Percentiles rank a stretch among this genome's conserved stretches.
Evolutionary conservation across 805 yeast genomes (phyloP).

Genomic region (Starmerella apis): DNA sequence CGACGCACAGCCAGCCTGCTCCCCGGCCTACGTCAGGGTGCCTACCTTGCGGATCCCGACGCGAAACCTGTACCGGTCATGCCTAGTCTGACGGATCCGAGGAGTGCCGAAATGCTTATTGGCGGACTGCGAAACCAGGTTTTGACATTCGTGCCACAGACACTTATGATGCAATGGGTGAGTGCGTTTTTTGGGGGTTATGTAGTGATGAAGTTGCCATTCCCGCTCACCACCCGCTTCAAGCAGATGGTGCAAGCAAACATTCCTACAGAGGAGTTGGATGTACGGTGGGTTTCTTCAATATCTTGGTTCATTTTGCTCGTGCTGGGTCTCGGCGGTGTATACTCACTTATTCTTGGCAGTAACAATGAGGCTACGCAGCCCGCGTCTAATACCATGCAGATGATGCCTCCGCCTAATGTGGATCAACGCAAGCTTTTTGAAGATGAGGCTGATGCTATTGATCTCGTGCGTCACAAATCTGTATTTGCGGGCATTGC

Average conservation of each 20-base stretch:
- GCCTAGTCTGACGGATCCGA: conserved; percentile 47
- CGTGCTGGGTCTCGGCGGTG: conserved; percentile 69
- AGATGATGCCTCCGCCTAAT: background rate
- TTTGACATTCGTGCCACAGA: conserved; percentile 81
- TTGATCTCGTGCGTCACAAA: conserved; percentile 52
- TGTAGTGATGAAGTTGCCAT: conserved; percentile 77
- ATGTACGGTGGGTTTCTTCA: conserved; percentile 84
- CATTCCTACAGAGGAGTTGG: conserved; percentile 70
- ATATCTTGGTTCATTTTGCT: conserved; percentile 94
- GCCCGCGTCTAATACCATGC: conserved; percentile 23
- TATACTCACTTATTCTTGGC: conserved; percentile 59
- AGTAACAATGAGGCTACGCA: conserved; percentile 28
- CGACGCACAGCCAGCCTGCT: conserved; percentile 42
- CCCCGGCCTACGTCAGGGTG: conserved; percentile 42
- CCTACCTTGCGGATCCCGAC: conserved; percentile 45
- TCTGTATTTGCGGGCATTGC: conserved; percentile 51
- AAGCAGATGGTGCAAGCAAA: conserved; percentile 89
- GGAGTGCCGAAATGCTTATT: conserved; percentile 59
- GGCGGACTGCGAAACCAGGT: conserved; percentile 70
- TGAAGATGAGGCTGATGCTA: conserved; percentile 59
- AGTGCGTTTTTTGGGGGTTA: conserved; percentile 88
- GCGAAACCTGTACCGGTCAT: conserved; percentile 40
- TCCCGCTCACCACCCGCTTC: conserved; percentile 80
- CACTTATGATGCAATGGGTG: conserved; percentile 92
- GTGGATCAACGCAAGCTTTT: conserved; percentile 48